A percentile compares a stretch with the other conserved stretches of the same genome.
phyloP scores from a whole-genome alignment of 495 filamentous ascomycete genomes.

The Evernia prunastri region DNA sequence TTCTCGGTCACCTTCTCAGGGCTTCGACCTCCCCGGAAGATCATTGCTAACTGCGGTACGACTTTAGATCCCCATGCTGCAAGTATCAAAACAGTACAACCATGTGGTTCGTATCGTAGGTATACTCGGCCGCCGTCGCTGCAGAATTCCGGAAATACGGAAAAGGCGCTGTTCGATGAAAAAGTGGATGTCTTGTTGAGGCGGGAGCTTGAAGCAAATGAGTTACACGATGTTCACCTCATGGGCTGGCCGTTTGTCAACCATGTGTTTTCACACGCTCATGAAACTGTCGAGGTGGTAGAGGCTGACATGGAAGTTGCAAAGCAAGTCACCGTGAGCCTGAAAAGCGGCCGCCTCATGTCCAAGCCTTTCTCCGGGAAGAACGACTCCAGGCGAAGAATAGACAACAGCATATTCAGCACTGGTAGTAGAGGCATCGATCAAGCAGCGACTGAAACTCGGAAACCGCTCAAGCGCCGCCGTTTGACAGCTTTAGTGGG shows the following conservation, averaged over 20 bases:
- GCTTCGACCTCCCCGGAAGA: conserved; percentile 11
- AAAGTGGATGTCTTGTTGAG: conserved; percentile 17
- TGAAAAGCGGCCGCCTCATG: conserved; percentile 4
- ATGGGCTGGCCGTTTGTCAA: conserved; percentile 22
- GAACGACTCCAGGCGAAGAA: background rate
- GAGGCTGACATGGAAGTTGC: conserved; percentile 6
- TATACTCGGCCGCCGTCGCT: background rate
- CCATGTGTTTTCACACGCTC: conserved; percentile 22
- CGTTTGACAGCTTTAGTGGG: conserved; percentile 14
- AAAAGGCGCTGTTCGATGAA: conserved; percentile 8
- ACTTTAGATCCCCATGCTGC: conserved; percentile 1
- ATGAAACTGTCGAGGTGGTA: conserved; percentile 11
- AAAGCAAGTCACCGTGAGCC: conserved; percentile 2
- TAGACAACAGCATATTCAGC: conserved; percentile 1
- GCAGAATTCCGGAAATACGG: background rate
- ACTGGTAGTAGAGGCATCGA: conserved; percentile 8
- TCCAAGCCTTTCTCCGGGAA: background rate
- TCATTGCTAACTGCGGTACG: background rate
- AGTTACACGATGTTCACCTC: conserved; percentile 2
- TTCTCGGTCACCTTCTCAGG: conserved; percentile 33
- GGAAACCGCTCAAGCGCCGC: conserved; percentile 14
- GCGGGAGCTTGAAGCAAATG: conserved; percentile 18
- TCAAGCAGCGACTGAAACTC: conserved; percentile 4
- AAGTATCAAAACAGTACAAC: background rate
- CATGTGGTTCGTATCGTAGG: background rate